Base-by-base conservation (phyloP, 495 filamentous ascomycete genomes). In the Penicillium fimorum region DNA sequence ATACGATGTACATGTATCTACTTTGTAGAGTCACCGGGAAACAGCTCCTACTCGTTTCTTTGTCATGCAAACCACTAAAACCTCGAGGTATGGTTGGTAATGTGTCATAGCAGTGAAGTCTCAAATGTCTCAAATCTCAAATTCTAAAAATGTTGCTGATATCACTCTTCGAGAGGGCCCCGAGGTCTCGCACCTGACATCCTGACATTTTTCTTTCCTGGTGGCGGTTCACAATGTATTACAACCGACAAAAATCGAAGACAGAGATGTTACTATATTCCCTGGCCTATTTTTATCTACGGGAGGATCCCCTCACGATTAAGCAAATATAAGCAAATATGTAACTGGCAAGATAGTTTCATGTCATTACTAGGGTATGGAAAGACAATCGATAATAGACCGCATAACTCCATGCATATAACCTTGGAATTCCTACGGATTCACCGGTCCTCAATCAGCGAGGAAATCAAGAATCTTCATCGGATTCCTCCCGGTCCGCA, bases 401-500 rank as follows among this genome's bases (percentile, higher is more conserved):
- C 30, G 43, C 55, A 37, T 50, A 45, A 56, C 59, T 60, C 41
- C 33, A 46, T 37, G 18, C 5, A 38, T 11, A 27, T 15, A n/a
- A 17, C 27, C 27, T 30, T 47, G 18, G 18, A n/a, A 40, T 40
- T 38, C n/a, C 49, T 30, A 40, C 20, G 18, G 18, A 10, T 5
- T 29, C 35, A 25, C 35, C 22, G 12, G 24, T 27, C 25, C 44
- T 25, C 11, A 51, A 52, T 43, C 38, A 42, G 10, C 1, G 7
- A 15, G 27, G 18, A 5, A 47, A 22, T 52, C 50, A 52, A 22
- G 37, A 27, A 32, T 64, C 48, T 40, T 60, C 49, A 37, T 68
- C 61, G 48, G 56, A 20, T 3, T 50, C 59, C 53, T 66, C 45
- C 37, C 63, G 3, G 24, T 65, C 69, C 4, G 77, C 65, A 45